Percentiles rank a stretch among this genome's conserved stretches.
These are phyloP conservation scores for Fusarium phyllophilum DNA, from an alignment of 2,329 filamentous ascomycete genomes.

Conservation along the genomic window DNA sequence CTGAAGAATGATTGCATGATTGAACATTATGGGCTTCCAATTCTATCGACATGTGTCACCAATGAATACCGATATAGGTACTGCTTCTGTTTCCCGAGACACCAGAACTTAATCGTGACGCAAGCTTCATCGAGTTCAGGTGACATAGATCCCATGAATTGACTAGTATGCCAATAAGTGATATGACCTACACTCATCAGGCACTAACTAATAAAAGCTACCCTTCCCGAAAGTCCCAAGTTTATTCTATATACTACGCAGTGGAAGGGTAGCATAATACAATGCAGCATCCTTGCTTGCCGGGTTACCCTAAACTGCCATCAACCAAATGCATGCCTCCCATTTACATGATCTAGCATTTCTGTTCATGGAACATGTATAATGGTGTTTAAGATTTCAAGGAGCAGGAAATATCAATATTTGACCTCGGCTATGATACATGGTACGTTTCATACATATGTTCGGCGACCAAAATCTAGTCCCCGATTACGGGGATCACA, in stretches of 20 bases:
- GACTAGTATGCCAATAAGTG: rapidly evolving
- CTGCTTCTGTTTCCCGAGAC: rapidly evolving
- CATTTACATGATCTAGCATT: background rate
- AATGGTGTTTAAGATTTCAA: too few relatives aligned
- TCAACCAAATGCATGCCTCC: rapidly evolving
- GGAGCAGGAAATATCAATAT: too few relatives aligned
- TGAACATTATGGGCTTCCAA: background rate
- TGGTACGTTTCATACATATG: rapidly evolving
- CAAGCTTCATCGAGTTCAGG: rapidly evolving
- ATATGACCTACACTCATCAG: rapidly evolving
- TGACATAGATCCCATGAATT: rapidly evolving
- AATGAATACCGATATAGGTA: rapidly evolving
- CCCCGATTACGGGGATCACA: background rate
- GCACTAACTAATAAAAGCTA: background rate
- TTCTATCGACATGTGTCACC: rapidly evolving
- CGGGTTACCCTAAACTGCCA: background rate
- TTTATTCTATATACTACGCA: background rate
- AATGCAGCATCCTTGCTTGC: rapidly evolving
- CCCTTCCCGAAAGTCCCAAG: background rate
- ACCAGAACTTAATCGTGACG: background rate
- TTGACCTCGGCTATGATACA: too few relatives aligned
- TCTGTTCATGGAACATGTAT: too few relatives aligned
- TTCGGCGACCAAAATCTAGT: background rate
- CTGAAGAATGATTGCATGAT: background rate
- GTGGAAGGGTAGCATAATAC: background rate